Evolutionary conservation across 208 protist genomes (phyloP), one percentile per base, ranked within the genome.

Genomic region (Lotmaria passim): DNA sequence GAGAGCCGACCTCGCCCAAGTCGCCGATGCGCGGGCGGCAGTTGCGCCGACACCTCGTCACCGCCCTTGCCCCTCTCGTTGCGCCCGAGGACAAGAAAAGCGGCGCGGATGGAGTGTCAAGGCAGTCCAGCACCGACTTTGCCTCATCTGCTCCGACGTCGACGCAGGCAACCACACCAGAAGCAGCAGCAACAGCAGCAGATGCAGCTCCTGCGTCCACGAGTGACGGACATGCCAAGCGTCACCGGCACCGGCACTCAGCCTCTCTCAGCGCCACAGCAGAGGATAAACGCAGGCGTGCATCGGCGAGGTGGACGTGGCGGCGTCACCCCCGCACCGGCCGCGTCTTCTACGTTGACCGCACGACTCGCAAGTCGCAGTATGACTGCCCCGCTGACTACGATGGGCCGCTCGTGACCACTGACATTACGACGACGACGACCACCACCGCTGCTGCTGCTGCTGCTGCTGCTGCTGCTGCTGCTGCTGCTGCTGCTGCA

Each of bases 351-450:
- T 91, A 81, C 59, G 78, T 85, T 7, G 58, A 84, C 33, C 79
- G 79, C 26, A 46, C 33, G 4, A 83, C 74, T 7, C 56, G 69
- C 4, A 77, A 76, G 50, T 73, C 74, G 38, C 85, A 91, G 72
- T 91, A 91, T 72, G 52, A 60, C 3, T 70, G 74, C n/a, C 85
- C 85, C 0, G 43, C 39, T 3, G 79, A 81, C 34, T 91, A 91
- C 51, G 85, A 91, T 55, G 85, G 82, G 3, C 67, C 31, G 44
- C 57, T 56, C 19, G 47, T 43, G 26, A 43, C n/a, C 12, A 7
- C 23, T n/a, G n/a, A n/a, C n/a, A n/a, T n/a, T n/a, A n/a, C n/a
- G n/a, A n/a, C n/a, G n/a, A n/a, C n/a, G n/a, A n/a, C n/a, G 41
- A 10, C 11, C 3, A 3, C 11, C 41, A 19, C 41, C 41, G 41